phyloP scores from a whole-genome alignment of 2,329 filamentous ascomycete genomes.

The Alternaria sp. region DNA sequence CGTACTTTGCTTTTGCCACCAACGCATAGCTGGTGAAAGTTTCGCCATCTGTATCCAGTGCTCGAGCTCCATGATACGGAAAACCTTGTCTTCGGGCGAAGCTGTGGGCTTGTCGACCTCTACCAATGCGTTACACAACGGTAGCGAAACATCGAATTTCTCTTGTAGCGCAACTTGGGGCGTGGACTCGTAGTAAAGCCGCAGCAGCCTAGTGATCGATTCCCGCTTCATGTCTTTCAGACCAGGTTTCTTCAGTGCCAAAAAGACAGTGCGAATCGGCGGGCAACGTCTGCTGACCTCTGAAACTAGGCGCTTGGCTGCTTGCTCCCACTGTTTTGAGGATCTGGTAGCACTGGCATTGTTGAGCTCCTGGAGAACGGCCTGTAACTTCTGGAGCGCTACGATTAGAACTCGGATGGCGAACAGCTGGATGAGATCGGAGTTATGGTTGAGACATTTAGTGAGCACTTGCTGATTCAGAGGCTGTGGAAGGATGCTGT shows the following conservation, averaged over 20 bases:
- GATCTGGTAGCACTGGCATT: conserved; percentile 48
- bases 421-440: conserved; percentile 82
- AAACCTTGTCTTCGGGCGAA: conserved; percentile 56
- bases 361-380: conserved; percentile 67
- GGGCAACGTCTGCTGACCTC: conserved; percentile 82
- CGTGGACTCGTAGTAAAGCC: conserved; percentile 83
- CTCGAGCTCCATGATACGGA: conserved; percentile 76
- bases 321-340: conserved; percentile 70
- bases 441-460: conserved; percentile 78
- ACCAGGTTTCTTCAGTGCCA: conserved; percentile 72
- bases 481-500: conserved; percentile 84
- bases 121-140: conserved; percentile 72
- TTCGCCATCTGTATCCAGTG: conserved; percentile 81
- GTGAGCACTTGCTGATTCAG: conserved; percentile 79
- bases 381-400: conserved; percentile 77
- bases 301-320: conserved; percentile 69
- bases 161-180: conserved; percentile 81
- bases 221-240: conserved; percentile 78
- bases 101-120: conserved; percentile 57
- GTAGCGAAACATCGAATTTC: conserved; percentile 85
- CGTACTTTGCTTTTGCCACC: conserved; percentile 76
- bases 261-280: conserved; percentile 79
- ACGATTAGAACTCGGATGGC: conserved; percentile 78
- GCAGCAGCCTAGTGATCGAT: conserved; percentile 76
- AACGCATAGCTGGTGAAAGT: conserved; percentile 83